A percentile compares a stretch with the other conserved stretches of the same genome.
Conservation (phyloP, 2,329 filamentous ascomycete species). For the Arthrobotrys sphaeroides region DNA sequence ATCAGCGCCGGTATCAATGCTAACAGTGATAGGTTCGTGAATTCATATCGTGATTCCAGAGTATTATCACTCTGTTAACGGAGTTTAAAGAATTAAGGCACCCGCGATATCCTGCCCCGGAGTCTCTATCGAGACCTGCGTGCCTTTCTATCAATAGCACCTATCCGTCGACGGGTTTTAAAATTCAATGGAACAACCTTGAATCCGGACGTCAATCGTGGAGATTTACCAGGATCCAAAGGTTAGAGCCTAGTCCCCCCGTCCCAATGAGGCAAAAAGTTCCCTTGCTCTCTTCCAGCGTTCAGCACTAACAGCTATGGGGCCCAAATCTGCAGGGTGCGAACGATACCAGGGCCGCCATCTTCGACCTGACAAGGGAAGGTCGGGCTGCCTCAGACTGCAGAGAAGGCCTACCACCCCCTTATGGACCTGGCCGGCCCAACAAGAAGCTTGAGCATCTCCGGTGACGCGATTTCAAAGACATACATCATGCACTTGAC, state of each 20-base stretch:
- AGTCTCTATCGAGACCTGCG: background rate
- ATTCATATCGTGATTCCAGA: background rate
- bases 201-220: slow-evolving; percentile 22
- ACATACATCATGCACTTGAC: slow-evolving; percentile 42
- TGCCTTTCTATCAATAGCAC: slow-evolving; percentile 4
- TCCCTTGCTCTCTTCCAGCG: slow-evolving; percentile 19
- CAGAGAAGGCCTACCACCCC: slow-evolving; percentile 48
- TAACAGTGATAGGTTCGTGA: background rate
- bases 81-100: background rate
- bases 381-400: slow-evolving; percentile 39
- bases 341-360: slow-evolving; percentile 11
- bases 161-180: slow-evolving; percentile 25
- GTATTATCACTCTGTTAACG: background rate
- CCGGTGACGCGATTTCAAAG: slow-evolving; percentile 52
- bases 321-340: slow-evolving; percentile 5
- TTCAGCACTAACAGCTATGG: slow-evolving; percentile 3
- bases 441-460: slow-evolving; percentile 38
- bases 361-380: slow-evolving; percentile 39
- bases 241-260: slow-evolving; percentile 36
- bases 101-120: background rate
- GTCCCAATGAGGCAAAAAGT: slow-evolving; percentile 31
- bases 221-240: slow-evolving; percentile 45
- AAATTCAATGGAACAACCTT: background rate
- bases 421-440: slow-evolving; percentile 19
- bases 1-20: slow-evolving; percentile 12